Evolutionary conservation across 768 basidiomycete genomes (phyloP), one percentile per base, ranked within the genome.

Genomic region (Tylopilus subfusipes): DNA sequence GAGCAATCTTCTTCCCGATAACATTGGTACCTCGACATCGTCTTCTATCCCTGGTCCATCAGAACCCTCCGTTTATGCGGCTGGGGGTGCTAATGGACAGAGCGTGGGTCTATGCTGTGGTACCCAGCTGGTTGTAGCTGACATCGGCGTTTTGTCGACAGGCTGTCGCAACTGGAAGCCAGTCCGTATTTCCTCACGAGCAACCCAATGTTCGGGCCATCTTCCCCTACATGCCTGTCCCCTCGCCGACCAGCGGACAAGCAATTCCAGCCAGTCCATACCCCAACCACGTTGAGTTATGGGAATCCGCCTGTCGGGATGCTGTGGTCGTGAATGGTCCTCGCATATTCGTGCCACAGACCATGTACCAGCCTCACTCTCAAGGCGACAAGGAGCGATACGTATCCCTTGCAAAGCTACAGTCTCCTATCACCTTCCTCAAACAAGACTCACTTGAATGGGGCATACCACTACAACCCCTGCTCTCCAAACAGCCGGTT

Each of bases 381-480:
- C 80, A 79, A 42, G 86, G 84, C 58, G 88, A 90, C 66, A 77
- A 79, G 34, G 80, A 81, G 27, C 81, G 86, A 39, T 90, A 89
- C 52, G 86, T 89, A 8, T 83, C 85, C 48, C 82, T 81, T 53
- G 82, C 83, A 21, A 66, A 74, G 0, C 72, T 89, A 25, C 81
- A 83, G 52, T 65, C 61, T 2, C 85, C 86, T 1, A 82, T 88
- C 55, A 75, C 78, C 57, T 90, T 89, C 62, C 73, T 71, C 65
- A 72, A 74, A 52, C 73, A 79, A 39, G 69, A 74, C 48, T 80
- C 84, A 9, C 66, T 64, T 4, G 82, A 82, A 58, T 80, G 75
- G 60, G 88, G 87, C 7, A 80, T 90, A 57, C 72, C 78, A 4
- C 68, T 88, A 50, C 61, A 65, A 25, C 83, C 84, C 54, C 81